Conservation (phyloP, 2,329 filamentous ascomycete genomes). For the Fusarium tricinctum region DNA sequence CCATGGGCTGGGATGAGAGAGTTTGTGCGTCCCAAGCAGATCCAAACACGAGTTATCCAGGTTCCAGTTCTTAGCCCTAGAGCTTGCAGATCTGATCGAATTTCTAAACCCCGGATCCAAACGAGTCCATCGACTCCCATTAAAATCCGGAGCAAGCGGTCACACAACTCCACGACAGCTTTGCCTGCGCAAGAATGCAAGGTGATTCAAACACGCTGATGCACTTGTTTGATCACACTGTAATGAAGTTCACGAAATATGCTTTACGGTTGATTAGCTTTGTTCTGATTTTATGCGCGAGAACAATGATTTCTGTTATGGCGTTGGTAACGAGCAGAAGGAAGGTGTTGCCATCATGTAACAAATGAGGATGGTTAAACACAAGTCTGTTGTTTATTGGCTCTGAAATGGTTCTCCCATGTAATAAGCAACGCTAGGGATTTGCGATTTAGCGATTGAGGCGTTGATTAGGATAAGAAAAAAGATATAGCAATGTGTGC, state of each 20-base stretch:
- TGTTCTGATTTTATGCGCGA: conserved; percentile 9
- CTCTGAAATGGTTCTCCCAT: conserved; percentile 12
- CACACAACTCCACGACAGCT: conserved; percentile 1
- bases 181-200: conserved; percentile 3
- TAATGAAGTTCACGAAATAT: conserved; percentile 46
- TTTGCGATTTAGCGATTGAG: conserved; percentile 32
- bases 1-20: conserved; percentile 34
- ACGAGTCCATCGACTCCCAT: conserved; percentile 19
- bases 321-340: conserved; percentile 46
- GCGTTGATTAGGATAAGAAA: conserved; percentile 44
- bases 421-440: conserved; percentile 30
- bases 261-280: conserved; percentile 33
- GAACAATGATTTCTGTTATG: conserved; percentile 27
- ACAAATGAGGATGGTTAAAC: conserved; percentile 10
- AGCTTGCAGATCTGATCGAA: conserved; percentile 3
- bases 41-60: background rate
- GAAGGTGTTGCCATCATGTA: conserved; percentile 25
- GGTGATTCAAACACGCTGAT: conserved; percentile 22
- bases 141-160: conserved; percentile 39
- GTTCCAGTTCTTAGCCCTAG: conserved; percentile 11
- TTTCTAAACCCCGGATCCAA: conserved; percentile 27
- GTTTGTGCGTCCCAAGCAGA: conserved; percentile 11
- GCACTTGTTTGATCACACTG: conserved; percentile 31
- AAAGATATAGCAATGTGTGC: conserved; percentile 16
- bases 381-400: conserved; percentile 18